Percentiles rank a stretch among this genome's conserved stretches.
Evolutionary conservation across 2,329 filamentous ascomycete genomes (phyloP).

Genomic region (Sclerotinia subarctica): DNA sequence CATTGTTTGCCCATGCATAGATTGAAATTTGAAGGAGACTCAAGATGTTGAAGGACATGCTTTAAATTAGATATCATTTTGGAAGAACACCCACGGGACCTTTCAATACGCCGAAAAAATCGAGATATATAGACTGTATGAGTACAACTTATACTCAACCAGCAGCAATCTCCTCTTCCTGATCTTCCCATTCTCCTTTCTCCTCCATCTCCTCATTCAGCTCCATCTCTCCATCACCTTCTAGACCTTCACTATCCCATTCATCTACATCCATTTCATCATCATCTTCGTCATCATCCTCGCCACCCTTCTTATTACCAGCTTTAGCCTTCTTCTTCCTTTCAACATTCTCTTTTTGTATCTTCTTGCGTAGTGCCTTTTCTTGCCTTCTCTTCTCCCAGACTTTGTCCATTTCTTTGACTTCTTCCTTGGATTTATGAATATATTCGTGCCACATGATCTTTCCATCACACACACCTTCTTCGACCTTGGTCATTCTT

Average conservation of each 20-base stretch:
- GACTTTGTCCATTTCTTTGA: conserved; percentile 72
- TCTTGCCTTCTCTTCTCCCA: conserved; percentile 77
- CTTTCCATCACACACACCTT: conserved; percentile 84
- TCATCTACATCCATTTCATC: conserved; percentile 48
- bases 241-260: conserved; percentile 40
- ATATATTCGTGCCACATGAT: conserved; percentile 98
- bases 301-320: conserved; percentile 46
- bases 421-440: conserved; percentile 75
- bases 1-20: neutral
- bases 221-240: conserved; percentile 38
- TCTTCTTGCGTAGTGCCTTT: conserved; percentile 76
- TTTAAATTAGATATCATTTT: conserved; percentile 13
- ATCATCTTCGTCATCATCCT: conserved; percentile 51
- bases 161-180: conserved; percentile 38
- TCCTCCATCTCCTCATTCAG: conserved; percentile 38
- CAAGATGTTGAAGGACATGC: neutral
- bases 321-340: conserved; percentile 66
- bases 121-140: neutral
- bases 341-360: conserved; percentile 89
- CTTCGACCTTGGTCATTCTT: conserved; percentile 91
- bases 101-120: neutral
- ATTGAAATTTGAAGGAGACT: neutral
- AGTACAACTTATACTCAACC: conserved; percentile 24
- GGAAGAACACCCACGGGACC: neutral
- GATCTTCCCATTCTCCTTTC: conserved; percentile 38